Percentiles rank a stretch among this genome's conserved stretches.
phyloP scores from a whole-genome alignment of 1,139 yeast genomes.

The Saccharomyces hybrid region DNA sequence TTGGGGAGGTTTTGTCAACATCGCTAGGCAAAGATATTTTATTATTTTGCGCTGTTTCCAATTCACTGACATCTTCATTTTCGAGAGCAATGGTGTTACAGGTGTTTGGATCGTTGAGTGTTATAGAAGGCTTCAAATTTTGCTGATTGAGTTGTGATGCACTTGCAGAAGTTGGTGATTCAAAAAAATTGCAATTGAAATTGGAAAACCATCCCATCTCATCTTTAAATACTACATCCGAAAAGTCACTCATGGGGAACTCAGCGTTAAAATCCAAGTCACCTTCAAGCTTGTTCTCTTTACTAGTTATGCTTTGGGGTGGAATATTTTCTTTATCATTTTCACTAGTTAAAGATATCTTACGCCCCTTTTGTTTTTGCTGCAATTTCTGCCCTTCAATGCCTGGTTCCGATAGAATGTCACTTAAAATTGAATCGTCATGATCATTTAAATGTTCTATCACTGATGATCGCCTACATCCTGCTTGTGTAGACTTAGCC shows the following conservation, averaged over 20 bases:
- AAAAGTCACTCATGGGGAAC: conserved; percentile 16
- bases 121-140: conserved; percentile 16
- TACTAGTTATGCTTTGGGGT: conserved; percentile 12
- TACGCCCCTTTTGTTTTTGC: neutral
- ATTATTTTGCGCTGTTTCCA: conserved; percentile 6
- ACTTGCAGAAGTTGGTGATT: conserved; percentile 8
- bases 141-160: conserved; percentile 4
- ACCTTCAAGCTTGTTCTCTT: neutral
- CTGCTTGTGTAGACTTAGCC: neutral
- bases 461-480: neutral
- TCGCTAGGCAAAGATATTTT: conserved; percentile 13
- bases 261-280: conserved; percentile 7
- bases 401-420: neutral
- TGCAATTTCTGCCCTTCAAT: neutral
- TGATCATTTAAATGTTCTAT: neutral
- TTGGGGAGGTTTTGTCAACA: conserved; percentile 29
- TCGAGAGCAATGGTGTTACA: conserved; percentile 34
- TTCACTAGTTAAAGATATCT: conserved; percentile 11
- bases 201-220: conserved; percentile 24
- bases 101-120: conserved; percentile 41
- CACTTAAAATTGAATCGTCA: neutral
- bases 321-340: conserved; percentile 28
- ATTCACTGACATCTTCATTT: conserved; percentile 19
- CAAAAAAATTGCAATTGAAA: conserved; percentile 17
- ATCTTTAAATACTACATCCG: conserved; percentile 13